A percentile compares a stretch with the other conserved stretches of the same genome.
Evolutionary conservation across 495 filamentous ascomycete genomes (phyloP).

Genomic region (Hypoxylon subgilvum): DNA sequence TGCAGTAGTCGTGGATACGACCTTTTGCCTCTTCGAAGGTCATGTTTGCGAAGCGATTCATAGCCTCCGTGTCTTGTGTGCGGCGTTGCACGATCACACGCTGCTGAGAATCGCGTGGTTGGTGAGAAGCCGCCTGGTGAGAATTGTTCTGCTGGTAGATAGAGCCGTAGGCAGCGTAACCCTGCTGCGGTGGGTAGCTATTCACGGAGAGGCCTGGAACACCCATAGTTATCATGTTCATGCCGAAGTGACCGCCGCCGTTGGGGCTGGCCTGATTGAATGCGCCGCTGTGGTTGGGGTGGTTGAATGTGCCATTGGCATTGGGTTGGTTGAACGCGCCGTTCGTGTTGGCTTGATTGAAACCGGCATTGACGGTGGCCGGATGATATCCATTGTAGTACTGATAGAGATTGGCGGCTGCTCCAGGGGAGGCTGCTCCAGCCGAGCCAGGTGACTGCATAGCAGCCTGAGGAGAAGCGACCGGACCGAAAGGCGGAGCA

Average conservation of each 20-base stretch:
- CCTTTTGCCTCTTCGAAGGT: conserved; percentile 78
- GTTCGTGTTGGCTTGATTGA: conserved; percentile 54
- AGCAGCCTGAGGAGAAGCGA: conserved; percentile 42
- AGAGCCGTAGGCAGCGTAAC: too few species aligned
- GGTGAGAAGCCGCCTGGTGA: conserved; percentile 53
- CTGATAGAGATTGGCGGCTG: conserved; percentile 47
- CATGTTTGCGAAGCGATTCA: conserved; percentile 75
- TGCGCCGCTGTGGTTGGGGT: too few species aligned
- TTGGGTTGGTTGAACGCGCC: too few species aligned
- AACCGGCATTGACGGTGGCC: conserved; percentile 22
- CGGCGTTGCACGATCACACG: conserved; percentile 74
- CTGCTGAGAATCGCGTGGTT: conserved; percentile 68
- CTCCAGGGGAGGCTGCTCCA: conserved; percentile 38
- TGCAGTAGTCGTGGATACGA: conserved; percentile 85
- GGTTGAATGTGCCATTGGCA: too few species aligned
- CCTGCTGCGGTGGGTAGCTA: too few species aligned
- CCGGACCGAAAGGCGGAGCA: conserved; percentile 72
- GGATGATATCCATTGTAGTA: conserved; percentile 50
- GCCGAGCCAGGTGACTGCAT: conserved; percentile 42
- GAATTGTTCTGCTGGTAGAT: conserved; percentile 58
- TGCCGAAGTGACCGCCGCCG: conserved; percentile 44
- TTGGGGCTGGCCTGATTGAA: conserved; percentile 31
- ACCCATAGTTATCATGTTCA: conserved; percentile 63
- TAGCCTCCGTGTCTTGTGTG: conserved; percentile 67
- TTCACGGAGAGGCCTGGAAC: conserved; percentile 65